Conservation (phyloP, 306 rosid genomes). For the Vigna unguiculata region DNA sequence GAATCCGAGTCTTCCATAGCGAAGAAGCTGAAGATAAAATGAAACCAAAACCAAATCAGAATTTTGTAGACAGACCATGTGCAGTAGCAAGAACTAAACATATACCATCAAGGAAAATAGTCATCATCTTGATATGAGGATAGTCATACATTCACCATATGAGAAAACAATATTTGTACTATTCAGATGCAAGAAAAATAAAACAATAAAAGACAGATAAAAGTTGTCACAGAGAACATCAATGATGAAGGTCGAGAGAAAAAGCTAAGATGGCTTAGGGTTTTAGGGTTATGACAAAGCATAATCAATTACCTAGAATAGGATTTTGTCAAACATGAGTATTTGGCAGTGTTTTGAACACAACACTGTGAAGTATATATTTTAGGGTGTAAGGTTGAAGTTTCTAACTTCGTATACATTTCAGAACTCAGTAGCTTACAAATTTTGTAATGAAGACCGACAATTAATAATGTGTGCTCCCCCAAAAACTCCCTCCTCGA, state of each 20-base stretch:
- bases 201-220: not conserved
- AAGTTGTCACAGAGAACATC: not conserved
- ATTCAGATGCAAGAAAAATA: not conserved
- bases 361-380: not conserved
- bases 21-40: constrained; percentile 58
- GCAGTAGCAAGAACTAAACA: constrained; percentile 13
- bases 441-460: not conserved
- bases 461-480: not conserved
- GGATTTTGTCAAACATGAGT: not conserved
- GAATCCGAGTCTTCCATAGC: constrained; percentile 83
- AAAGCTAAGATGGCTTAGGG: not conserved
- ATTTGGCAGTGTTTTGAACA: not conserved
- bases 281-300: not conserved
- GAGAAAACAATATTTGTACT: not conserved
- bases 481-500: not conserved
- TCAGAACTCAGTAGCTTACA: not conserved
- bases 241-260: not conserved
- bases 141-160: not conserved
- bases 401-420: not conserved
- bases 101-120: constrained; percentile 13
- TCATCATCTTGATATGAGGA: not conserved
- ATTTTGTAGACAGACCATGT: not conserved
- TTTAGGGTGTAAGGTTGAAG: not conserved
- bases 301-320: not conserved
- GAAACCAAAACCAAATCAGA: constrained; percentile 24